Base-by-base conservation (phyloP, 108 stramenopile species). In the Cyclostephanos invisitatus region DNA sequence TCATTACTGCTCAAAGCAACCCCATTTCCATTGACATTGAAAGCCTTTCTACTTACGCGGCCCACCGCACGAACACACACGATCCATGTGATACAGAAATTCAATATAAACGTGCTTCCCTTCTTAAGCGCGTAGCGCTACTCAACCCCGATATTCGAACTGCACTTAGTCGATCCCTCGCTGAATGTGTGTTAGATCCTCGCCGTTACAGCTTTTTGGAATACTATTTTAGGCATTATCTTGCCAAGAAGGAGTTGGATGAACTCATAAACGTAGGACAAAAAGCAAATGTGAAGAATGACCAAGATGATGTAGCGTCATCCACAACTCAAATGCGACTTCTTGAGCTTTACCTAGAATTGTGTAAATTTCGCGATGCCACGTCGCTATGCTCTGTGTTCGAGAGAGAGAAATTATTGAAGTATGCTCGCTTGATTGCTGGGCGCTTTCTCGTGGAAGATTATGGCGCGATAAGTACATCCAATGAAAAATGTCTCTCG, bases 311-410 rank as follows among this genome's bases (percentile, higher is more conserved):
- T 38, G 65, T 59, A 10, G 28, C 56, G 49, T 78, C 63, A 10
- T 68, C 62, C 5, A 66, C 64, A 3, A 68, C 73, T 78, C 73
- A 72, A 78, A 27, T 59, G 70, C 14, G 89, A 81, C 72, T 84
- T 32, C 86, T 94, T 18, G 88, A 86, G 76, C 66, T 94, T 0
- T 94, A 87, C 62, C 67, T 89, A 36, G 90, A 94, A 65, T 67
- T 94, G 35, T 32, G 79, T 8, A 73, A 85, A 46, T 94, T 87
- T 55, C 64, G 67, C 48, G 85, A 87, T 65, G 64, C 65, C 40
- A 44, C 44, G 28, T 35, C 8, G 60, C 64, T 72, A 25, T 78
- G 77, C 60, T 78, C 70, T 7, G 68, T 53, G 3, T 69, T 62
- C 6, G 75, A 64, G 42, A 49, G 60, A 14, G 69, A 78, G 27